Base-by-base conservation (phyloP, 108 stramenopile genomes). In the Nitzschia putrida region DNA sequence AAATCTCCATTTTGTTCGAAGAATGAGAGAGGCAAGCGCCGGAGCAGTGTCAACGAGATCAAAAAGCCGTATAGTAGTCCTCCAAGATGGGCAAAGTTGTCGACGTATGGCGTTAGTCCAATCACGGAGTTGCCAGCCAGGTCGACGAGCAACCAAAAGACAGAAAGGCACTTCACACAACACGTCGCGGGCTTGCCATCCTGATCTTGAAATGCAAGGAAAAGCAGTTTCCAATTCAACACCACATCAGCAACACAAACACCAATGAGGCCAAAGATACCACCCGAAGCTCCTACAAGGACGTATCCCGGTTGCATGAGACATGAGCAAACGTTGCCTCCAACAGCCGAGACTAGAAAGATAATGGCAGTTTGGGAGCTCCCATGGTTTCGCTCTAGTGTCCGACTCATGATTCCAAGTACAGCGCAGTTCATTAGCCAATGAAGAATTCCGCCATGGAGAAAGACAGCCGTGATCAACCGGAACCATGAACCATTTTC, bases 361-460 rank as follows among this genome's bases (percentile, higher is more conserved):
- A 94, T 51, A 43, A 84, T 68, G 8, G 66, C 69, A 34, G 88
- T 81, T 8, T 78, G 78, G 50, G 72, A 25, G 56, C 65, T 78
- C 22, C 96, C 96, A 67, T 92, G 93, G 43, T 81, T 87, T 21
- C 86, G 76, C 70, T 97, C 96, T 11, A 95, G 74, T 39, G 88
- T 81, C 9, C 74, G 77, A 3, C 96, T 93, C 45, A 95, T 68
- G 71, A 93, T 80, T 66, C 80, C 67, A 40, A 96, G 64, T 0
- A 83, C 88, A 13, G 78, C 50, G 80, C 88, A 84, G 76, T 98
- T 98, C 51, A 92, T 56, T 12, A 93, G 13, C 56, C 91, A 82
- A 73, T 98, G 97, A 20, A 96, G 80, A 38, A 98, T 49, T 0
- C 97, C 97, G 0, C 90, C 95, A 74, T 98, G 97, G 37, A 98